These are phyloP conservation scores for Nakataea oryzae DNA, from an alignment of 2,329 filamentous ascomycete genomes.

Conservation along the genomic window DNA sequence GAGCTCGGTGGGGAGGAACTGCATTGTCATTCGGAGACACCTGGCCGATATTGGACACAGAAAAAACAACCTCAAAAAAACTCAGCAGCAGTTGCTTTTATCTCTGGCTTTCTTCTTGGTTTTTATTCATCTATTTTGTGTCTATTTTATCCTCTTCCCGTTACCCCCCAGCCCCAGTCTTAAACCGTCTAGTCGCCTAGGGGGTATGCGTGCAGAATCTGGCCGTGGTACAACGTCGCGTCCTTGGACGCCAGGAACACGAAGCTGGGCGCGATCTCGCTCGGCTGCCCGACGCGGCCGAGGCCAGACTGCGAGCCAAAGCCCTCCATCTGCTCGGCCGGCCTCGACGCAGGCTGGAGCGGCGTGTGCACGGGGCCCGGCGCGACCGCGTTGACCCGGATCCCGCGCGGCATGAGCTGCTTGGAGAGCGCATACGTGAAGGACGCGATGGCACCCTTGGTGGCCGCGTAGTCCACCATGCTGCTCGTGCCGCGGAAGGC, in stretches of 20 bases:
- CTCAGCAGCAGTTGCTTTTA: too few relatives aligned
- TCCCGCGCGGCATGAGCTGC: slow-evolving; percentile 43
- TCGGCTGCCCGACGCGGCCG: slow-evolving; percentile 29
- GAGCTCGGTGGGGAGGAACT: too few relatives aligned
- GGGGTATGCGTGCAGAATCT: slow-evolving; percentile 28
- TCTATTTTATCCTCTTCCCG: too few relatives aligned
- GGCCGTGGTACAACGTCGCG: slow-evolving; percentile 25
- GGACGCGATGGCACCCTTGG: slow-evolving; percentile 46
- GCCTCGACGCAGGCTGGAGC: slow-evolving; percentile 29
- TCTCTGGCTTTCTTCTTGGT: too few relatives aligned
- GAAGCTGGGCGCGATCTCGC: slow-evolving; percentile 29
- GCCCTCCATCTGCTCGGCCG: slow-evolving; percentile 31
- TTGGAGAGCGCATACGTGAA: slow-evolving; percentile 43
- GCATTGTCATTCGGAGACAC: too few relatives aligned
- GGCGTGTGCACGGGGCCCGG: slow-evolving; percentile 33
- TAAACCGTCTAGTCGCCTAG: slow-evolving; percentile 20
- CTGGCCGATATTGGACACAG: too few relatives aligned
- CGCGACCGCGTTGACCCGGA: slow-evolving; percentile 39
- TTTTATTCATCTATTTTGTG: too few relatives aligned
- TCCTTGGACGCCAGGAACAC: slow-evolving; percentile 30
- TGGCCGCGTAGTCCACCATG: slow-evolving; percentile 45
- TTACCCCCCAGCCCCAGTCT: too few relatives aligned
- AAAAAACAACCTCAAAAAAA: too few relatives aligned
- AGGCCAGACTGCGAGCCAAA: slow-evolving; percentile 27
- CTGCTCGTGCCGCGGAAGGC: slow-evolving; percentile 41